Conservation (phyloP, 129 eudicot species). For the Lactuca sativa region DNA sequence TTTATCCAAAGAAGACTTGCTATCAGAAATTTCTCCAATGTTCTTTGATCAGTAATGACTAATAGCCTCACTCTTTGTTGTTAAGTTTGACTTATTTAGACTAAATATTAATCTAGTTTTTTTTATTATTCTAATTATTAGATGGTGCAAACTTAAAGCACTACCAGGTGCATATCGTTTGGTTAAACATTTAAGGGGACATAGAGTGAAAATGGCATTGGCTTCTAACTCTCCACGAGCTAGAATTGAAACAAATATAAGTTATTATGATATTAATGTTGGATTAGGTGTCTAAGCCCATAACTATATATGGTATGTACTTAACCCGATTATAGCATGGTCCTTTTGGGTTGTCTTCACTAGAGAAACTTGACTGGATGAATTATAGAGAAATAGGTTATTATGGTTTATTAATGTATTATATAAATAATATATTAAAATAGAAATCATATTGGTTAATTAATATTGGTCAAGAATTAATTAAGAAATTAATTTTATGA, state of each 20-base stretch:
- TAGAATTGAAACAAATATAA: conserved; percentile 72
- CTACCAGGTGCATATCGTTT: conserved; percentile 90
- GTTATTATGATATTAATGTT: conserved; percentile 63
- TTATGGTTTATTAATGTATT: no score
- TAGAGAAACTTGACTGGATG: no score
- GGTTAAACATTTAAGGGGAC: conserved; percentile 69
- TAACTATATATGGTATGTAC: no score
- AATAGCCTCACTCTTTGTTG: neutral
- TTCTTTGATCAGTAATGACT: conserved; percentile 70
- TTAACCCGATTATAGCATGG: no score
- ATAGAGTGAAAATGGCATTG: conserved; percentile 81
- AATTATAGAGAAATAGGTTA: no score
- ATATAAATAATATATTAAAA: no score
- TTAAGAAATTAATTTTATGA: no score
- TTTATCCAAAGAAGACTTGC: conserved; percentile 53
- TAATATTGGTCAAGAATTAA: no score
- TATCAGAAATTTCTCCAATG: conserved; percentile 67
- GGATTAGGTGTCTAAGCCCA: no score
- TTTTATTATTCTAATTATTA: conserved; percentile 30
- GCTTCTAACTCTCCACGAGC: conserved; percentile 88
- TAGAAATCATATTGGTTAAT: no score
- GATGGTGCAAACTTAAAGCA: conserved; percentile 86
- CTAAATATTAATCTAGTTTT: conserved; percentile 11
- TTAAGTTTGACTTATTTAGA: conserved; percentile 6
- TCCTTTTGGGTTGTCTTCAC: no score